Percentiles rank a stretch among this genome's conserved stretches.
These are phyloP conservation scores for Phragmites australis DNA, from an alignment of 176 grass and related monocot species.

Conservation along the genomic window DNA sequence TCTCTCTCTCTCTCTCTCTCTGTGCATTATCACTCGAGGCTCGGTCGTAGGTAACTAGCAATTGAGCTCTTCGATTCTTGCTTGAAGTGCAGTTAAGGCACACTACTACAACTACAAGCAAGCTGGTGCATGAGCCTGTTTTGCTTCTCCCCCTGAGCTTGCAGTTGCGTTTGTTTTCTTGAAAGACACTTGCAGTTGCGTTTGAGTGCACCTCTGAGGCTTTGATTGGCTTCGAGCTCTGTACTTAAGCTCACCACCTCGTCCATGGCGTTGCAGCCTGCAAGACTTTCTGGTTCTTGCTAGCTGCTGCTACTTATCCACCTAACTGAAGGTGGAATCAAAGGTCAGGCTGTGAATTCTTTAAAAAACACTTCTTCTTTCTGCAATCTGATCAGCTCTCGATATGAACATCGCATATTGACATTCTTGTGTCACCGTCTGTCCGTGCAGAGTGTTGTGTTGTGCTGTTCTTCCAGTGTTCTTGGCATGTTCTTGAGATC, in stretches of 20 bases:
- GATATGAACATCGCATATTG: background rate
- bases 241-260: constrained; percentile 26
- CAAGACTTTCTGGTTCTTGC: background rate
- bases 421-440: background rate
- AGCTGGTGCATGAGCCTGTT: background rate
- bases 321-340: background rate
- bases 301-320: background rate
- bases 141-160: constrained; percentile 22
- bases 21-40: background rate
- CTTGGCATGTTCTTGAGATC: constrained; percentile 52
- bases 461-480: background rate
- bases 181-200: background rate
- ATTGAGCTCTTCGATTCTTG: no score
- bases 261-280: constrained; percentile 6
- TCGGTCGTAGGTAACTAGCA: no score
- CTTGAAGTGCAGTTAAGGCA: no score
- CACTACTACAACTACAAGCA: no score
- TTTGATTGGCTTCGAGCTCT: constrained; percentile 12
- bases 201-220: constrained; percentile 37
- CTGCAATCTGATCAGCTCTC: constrained; percentile 2
- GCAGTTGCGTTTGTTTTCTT: constrained; percentile 5
- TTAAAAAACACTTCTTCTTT: constrained; percentile 9
- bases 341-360: background rate
- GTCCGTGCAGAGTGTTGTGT: background rate
- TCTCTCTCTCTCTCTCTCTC: background rate